Evolutionary conservation across 441 rosid genomes (phyloP), one percentile per base, ranked within the genome.

Genomic region (Euphorbia celastroides): DNA sequence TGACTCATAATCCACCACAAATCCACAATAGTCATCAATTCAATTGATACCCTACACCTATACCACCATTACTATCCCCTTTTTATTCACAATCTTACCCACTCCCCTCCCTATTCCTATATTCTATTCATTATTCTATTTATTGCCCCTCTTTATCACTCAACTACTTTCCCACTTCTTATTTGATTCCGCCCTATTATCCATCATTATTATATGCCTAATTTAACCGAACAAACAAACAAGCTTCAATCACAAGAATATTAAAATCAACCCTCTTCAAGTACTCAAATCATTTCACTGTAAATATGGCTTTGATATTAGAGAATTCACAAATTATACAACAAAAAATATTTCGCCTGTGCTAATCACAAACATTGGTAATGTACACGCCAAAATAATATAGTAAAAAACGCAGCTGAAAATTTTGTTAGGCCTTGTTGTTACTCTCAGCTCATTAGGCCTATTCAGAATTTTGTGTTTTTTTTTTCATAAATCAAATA

Each of bases 301-400:
- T 44, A 34, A 26, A 36, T 41, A 12, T 9, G n/a, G 32, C 11
- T 52, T 65, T 51, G 8, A 0, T 12, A 32, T 52, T 28, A 8
- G 11, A 26, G 52, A 65, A 50, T 7, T 20, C 57, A 41, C 72
- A 70, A 70, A 70, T 46, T 62, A 23, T 44, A 56, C 68, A 56
- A 2, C 56, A 52, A 69, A 62, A 61, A 26, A 60, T 36, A 27
- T 61, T 32, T 61, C 19, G 25, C 31, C 59, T 23, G 57, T 66
- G 68, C 52, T 23, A 36, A 59, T 16, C 52, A 48, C 27, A 41
- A 30, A 50, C 56, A 32, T 56, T 7, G 9, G 16, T 42, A 59
- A 71, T 48, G 65, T 68, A 25, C 50, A 65, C 64, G 13, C 41
- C 46, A 9, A 60, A 60, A 60, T 38, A 26, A 25, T 32, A n/a